phyloP scores from a whole-genome alignment of 192 early-diverging fungal species.

The Coemansia sp. region DNA sequence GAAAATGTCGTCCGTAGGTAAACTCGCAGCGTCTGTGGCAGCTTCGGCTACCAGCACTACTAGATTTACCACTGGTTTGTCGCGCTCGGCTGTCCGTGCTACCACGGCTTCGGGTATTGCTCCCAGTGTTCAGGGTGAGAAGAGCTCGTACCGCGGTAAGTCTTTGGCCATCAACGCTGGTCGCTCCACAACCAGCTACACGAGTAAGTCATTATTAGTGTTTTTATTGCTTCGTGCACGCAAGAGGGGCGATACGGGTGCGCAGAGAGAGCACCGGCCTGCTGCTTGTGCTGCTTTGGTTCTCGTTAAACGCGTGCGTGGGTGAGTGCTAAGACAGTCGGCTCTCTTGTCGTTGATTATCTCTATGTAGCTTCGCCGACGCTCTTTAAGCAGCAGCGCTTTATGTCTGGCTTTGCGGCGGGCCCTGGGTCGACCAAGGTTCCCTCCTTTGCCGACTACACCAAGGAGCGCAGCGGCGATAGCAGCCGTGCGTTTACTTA shows the following conservation, averaged over 20 bases:
- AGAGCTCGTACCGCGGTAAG: conserved; percentile 29
- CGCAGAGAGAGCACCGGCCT: too few relatives aligned
- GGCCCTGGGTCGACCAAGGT: conserved; percentile 60
- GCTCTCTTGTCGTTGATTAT: too few relatives aligned
- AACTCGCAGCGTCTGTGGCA: conserved; percentile 26
- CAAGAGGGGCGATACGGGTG: too few relatives aligned
- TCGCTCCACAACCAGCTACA: conserved; percentile 28
- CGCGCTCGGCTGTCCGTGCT: conserved; percentile 32
- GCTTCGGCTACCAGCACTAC: conserved; percentile 30
- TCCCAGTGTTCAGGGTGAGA: conserved; percentile 19
- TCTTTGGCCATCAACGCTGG: conserved; percentile 24
- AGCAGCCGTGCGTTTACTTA: conserved; percentile 82
- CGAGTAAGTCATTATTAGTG: conserved; percentile 34
- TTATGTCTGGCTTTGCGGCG: conserved; percentile 54
- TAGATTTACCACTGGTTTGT: conserved; percentile 44
- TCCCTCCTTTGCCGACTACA: conserved; percentile 77
- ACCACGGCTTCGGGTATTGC: conserved; percentile 17
- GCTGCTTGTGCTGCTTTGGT: too few relatives aligned
- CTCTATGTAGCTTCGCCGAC: conserved; percentile 20
- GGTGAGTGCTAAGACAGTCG: too few relatives aligned
- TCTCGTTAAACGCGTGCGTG: too few relatives aligned
- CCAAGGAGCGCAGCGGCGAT: conserved; percentile 60
- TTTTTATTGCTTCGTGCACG: too few relatives aligned
- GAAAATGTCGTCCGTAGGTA: conserved; percentile 40
- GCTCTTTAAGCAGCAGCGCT: conserved; percentile 48